Base-by-base conservation (phyloP, 345 rosid genomes). In the Clausena lansium region DNA sequence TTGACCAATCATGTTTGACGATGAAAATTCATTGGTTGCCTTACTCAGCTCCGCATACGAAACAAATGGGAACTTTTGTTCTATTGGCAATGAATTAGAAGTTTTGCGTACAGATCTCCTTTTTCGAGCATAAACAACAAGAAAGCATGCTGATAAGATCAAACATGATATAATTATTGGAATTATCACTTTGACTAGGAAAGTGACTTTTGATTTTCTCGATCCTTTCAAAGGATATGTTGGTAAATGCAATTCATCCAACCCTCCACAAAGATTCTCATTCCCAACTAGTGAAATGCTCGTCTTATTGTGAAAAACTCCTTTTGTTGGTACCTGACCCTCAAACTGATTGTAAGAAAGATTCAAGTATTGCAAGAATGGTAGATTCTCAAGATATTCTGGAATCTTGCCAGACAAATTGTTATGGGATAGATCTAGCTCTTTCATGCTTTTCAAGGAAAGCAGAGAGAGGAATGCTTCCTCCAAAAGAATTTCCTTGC, bases 181-280 rank as follows among this genome's bases (percentile, higher is more conserved):
- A 47, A 47, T 67, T 1, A 67, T 10, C 20, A 39, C 55, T 11
- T 25, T 41, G 4, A 38, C 9, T 38, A 67, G 71, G 41, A 38
- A 38, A 8, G 41, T 38, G 9, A 38, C 41, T 38, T 8, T 38
- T 8, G 41, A 38, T 38, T 38, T 38, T 38, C 10, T 38, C 15
- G 45, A 50, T 55, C 41, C 28, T 28, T 69, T 33, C 32, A 5
- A 76, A 36, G 32, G 30, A 61, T 70, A 81, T 32, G 38, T 9
- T 17, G 64, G 79, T 54, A 78, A 47, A 57, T 6, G 80, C 36
- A 64, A 64, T 70, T 75, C 82, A 24, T 30, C 6, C 2, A 67
- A 19, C 38, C 58, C 81, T 7, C 84, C 66, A 41, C 84, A 77
- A 54, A 77, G 81, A 25, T 22, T 25, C n/a, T 68, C 30, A 36